A percentile compares a stretch with the other conserved stretches of the same genome.
Evolutionary conservation across 2,329 filamentous ascomycete species (phyloP).

Genomic region (Aspergillus hiratsukae): DNA sequence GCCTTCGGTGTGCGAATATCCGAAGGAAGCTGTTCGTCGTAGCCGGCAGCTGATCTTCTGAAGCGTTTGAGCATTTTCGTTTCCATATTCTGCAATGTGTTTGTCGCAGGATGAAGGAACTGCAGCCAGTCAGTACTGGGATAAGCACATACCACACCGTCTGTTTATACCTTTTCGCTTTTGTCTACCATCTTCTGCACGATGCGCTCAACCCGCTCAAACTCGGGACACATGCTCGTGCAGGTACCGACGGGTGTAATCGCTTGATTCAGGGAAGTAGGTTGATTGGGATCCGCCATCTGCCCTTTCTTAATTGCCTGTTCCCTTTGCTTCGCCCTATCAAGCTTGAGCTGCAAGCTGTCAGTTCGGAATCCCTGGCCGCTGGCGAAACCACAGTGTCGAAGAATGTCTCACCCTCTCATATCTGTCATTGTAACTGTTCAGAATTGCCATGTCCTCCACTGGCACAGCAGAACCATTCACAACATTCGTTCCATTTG

Average conservation of each 20-base stretch:
- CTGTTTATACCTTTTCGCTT: conserved; percentile 51
- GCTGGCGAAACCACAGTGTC: not conserved
- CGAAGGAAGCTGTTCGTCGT: conserved; percentile 59
- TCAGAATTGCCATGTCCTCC: conserved; percentile 21
- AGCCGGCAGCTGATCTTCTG: conserved; percentile 58
- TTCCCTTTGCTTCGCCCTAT: conserved; percentile 47
- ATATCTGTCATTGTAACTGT: conserved; percentile 32
- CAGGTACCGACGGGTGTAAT: conserved; percentile 60
- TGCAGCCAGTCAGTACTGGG: conserved; percentile 9
- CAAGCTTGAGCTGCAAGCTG: conserved; percentile 42
- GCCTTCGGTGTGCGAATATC: conserved; percentile 57
- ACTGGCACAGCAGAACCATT: conserved; percentile 10
- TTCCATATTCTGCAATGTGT: conserved; percentile 31
- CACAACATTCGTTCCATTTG: conserved; percentile 8
- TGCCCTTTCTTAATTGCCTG: conserved; percentile 50
- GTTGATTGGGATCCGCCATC: conserved; percentile 57
- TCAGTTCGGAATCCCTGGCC: not conserved
- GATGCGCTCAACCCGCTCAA: conserved; percentile 58
- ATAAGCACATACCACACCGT: not conserved
- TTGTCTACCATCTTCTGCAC: conserved; percentile 58
- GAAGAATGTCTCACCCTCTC: conserved; percentile 28
- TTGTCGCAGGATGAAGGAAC: conserved; percentile 34
- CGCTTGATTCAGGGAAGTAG: conserved; percentile 55
- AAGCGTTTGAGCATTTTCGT: conserved; percentile 60
- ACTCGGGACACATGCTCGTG: conserved; percentile 61